Conservation (phyloP, 306 rosid genomes). For the Datisca glomerata region DNA sequence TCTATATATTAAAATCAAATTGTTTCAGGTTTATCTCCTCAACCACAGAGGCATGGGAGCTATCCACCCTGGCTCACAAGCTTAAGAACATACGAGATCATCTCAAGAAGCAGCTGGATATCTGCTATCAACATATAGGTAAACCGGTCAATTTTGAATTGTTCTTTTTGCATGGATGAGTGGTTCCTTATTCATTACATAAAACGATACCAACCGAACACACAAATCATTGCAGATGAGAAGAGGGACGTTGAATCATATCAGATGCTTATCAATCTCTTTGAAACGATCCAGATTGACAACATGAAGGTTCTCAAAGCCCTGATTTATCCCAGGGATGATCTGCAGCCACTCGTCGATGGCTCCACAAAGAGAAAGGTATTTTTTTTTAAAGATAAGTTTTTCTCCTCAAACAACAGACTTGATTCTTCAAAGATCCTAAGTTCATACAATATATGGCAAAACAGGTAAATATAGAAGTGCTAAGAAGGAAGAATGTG, state of each 20-base stretch:
- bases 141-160: too few relatives aligned
- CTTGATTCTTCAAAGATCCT: too few relatives aligned
- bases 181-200: too few relatives aligned
- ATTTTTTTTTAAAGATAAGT: constrained; percentile 20
- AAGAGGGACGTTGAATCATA: constrained; percentile 36
- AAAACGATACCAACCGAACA: too few relatives aligned
- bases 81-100: constrained; percentile 36
- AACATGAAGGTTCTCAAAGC: constrained; percentile 55
- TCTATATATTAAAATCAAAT: too few relatives aligned
- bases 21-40: constrained; percentile 33
- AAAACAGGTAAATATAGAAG: constrained; percentile 50
- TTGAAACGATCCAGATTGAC: constrained; percentile 31
- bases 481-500: constrained; percentile 52
- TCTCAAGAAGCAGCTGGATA: constrained; percentile 33
- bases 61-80: constrained; percentile 47
- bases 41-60: constrained; percentile 53
- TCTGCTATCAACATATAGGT: constrained; percentile 33
- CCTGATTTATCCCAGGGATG: constrained; percentile 37
- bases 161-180: too few relatives aligned
- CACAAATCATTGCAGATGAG: constrained; percentile 41
- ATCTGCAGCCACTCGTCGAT: constrained; percentile 38
- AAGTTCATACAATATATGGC: too few relatives aligned
- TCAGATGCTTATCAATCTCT: constrained; percentile 23
- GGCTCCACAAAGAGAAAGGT: constrained; percentile 44
- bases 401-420: too few relatives aligned